These are phyloP conservation scores for Pyrrhoderma lamaoense DNA, from an alignment of 1,284 basidiomycete genomes.

Conservation along the genomic window DNA sequence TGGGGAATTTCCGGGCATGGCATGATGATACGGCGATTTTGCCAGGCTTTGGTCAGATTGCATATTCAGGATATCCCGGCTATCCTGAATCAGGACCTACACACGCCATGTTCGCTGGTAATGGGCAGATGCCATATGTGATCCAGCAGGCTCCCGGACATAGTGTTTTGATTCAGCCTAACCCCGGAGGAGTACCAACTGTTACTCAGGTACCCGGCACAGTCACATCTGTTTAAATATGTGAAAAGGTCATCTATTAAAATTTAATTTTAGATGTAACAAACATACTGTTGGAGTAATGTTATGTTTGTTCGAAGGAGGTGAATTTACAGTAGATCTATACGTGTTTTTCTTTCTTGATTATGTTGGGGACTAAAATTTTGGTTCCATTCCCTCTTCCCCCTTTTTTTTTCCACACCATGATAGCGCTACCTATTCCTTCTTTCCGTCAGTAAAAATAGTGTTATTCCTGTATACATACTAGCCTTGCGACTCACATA, in stretches of 20 bases:
- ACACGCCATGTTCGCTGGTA: slow-evolving; percentile 16
- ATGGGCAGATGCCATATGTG: slow-evolving; percentile 23
- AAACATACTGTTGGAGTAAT: too few relatives aligned
- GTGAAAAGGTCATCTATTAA: neutral
- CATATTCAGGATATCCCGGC: slow-evolving; percentile 2
- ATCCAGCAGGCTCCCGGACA: slow-evolving; percentile 50
- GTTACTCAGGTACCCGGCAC: slow-evolving; percentile 53
- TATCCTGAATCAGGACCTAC: slow-evolving; percentile 21
- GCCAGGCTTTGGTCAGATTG: slow-evolving; percentile 43
- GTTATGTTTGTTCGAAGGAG: too few relatives aligned
- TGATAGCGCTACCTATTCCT: neutral
- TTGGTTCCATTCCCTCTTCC: too few relatives aligned
- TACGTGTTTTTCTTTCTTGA: too few relatives aligned
- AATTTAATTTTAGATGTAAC: too few relatives aligned
- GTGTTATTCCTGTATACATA: too few relatives aligned
- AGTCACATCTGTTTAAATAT: slow-evolving; percentile 23
- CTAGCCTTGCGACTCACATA: too few relatives aligned
- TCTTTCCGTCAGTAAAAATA: too few relatives aligned
- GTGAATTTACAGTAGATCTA: too few relatives aligned
- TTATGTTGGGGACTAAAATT: too few relatives aligned
- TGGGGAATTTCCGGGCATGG: slow-evolving; percentile 42
- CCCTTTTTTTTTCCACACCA: too few relatives aligned
- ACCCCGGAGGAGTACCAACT: slow-evolving; percentile 49
- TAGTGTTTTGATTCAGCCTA: slow-evolving; percentile 65
- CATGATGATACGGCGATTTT: slow-evolving; percentile 41